Evolutionary conservation across 2,329 filamentous ascomycete species (phyloP).

Genomic region (Aspergillus arachidicola): DNA sequence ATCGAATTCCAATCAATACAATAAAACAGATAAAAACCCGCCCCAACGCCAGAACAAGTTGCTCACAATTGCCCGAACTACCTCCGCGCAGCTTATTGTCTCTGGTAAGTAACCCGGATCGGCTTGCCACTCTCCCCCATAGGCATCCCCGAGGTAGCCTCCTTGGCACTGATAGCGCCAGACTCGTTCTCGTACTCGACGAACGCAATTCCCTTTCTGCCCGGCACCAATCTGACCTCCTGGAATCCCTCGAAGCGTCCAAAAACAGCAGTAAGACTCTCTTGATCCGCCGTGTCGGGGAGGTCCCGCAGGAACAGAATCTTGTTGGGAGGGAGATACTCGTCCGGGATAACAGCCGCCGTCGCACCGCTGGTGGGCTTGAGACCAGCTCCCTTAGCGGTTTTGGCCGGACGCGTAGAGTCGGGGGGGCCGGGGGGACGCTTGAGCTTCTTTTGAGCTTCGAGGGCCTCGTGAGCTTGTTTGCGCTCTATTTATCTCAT

Average conservation of each 20-base stretch:
- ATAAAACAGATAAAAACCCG: conserved; percentile 18
- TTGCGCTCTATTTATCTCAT: conserved; percentile 61
- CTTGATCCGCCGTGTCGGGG: conserved; percentile 81
- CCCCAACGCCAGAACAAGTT: conserved; percentile 34
- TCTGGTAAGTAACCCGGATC: conserved; percentile 95
- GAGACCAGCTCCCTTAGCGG: conserved; percentile 70
- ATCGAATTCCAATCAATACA: conserved; percentile 8
- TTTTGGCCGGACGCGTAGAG: conserved; percentile 66
- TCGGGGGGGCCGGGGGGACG: conserved; percentile 56
- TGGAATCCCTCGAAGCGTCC: conserved; percentile 89
- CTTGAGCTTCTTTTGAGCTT: conserved; percentile 77
- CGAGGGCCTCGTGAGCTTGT: conserved; percentile 78
- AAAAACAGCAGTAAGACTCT: conserved; percentile 78
- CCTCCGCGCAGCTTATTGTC: conserved; percentile 61
- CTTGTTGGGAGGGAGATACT: conserved; percentile 97
- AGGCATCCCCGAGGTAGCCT: conserved; percentile 83
- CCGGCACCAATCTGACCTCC: conserved; percentile 87
- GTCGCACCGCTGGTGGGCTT: conserved; percentile 72
- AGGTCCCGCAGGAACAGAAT: conserved; percentile 93
- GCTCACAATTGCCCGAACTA: conserved; percentile 16
- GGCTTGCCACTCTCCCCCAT: conserved; percentile 73
- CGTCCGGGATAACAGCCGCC: conserved; percentile 83
- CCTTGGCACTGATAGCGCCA: conserved; percentile 89
- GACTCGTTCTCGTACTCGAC: conserved; percentile 93
- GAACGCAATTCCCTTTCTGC: conserved; percentile 86